phyloP scores from a whole-genome alignment of 2,329 filamentous ascomycete genomes.

The Botrytis galanthina region DNA sequence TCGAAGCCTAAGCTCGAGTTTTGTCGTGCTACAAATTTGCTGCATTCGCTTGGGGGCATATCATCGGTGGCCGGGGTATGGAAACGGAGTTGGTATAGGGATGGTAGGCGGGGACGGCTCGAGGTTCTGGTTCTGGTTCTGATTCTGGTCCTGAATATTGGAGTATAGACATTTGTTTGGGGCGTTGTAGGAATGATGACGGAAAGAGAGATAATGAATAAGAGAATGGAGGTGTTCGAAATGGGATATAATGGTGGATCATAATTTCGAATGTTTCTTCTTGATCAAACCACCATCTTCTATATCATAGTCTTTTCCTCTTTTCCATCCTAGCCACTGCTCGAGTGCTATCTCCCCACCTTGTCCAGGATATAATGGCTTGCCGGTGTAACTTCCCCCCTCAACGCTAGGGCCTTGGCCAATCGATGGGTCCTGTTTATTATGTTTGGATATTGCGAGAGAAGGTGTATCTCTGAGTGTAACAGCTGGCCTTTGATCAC shows the following conservation, averaged over 20 bases:
- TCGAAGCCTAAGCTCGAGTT: not conserved
- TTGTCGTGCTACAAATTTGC: constrained; percentile 1
- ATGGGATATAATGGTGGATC: constrained; percentile 26
- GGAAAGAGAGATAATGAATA: not conserved
- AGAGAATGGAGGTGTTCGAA: not conserved
- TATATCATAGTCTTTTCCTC: constrained; percentile 68
- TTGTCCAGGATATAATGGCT: constrained; percentile 60
- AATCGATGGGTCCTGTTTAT: constrained; percentile 41
- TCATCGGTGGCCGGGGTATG: not conserved
- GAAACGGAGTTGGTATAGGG: constrained; percentile 4
- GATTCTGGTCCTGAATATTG: not conserved
- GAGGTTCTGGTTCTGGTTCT: not conserved
- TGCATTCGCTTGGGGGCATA: not conserved
- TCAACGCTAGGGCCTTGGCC: constrained; percentile 63
- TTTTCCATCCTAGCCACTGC: constrained; percentile 75
- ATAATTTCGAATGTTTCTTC: constrained; percentile 46
- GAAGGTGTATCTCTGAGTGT: constrained; percentile 68
- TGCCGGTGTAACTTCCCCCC: constrained; percentile 65
- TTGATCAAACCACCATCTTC: constrained; percentile 59
- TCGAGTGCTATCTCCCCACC: constrained; percentile 69
- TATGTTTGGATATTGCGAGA: constrained; percentile 54
- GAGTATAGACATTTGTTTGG: constrained; percentile 14
- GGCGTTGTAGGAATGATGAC: constrained; percentile 10
- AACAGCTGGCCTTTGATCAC: constrained; percentile 70
- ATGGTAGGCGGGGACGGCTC: not conserved